These are phyloP conservation scores for Cladochytrium replicatum DNA, from an alignment of 192 early-diverging fungal species.

Conservation along the genomic window DNA sequence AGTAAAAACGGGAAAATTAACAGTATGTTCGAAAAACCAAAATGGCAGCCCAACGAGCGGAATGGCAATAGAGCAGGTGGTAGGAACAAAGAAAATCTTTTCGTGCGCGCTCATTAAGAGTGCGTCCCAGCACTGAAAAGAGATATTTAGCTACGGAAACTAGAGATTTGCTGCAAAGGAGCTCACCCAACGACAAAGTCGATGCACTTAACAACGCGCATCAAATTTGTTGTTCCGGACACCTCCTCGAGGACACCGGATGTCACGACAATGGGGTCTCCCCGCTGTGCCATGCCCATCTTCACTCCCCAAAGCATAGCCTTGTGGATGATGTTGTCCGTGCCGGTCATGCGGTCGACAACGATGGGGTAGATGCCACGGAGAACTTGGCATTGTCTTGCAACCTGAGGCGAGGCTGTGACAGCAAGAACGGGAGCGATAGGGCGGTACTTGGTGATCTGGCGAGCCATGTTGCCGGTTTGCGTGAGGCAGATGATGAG, in stretches of 20 bases:
- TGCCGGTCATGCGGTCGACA: conserved; percentile 37
- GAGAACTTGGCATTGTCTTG: conserved; percentile 38
- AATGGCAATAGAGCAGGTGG: no score
- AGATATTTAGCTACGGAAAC: no score
- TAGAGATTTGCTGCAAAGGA: no score
- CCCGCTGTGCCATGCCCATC: conserved; percentile 43
- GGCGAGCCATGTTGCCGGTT: conserved; percentile 61
- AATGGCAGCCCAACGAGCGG: no score
- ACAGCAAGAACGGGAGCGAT: conserved; percentile 67
- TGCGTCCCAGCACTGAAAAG: no score
- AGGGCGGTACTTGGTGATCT: conserved; percentile 78
- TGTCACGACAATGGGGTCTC: conserved; percentile 42
- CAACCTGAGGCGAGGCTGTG: conserved; percentile 30
- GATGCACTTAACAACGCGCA: conserved; percentile 39
- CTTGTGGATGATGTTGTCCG: conserved; percentile 41
- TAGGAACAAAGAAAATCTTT: no score
- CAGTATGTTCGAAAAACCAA: no score
- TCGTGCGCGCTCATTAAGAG: no score
- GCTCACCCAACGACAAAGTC: no score
- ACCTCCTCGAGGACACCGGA: conserved; percentile 30
- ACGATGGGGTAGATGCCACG: conserved; percentile 45
- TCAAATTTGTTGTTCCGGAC: conserved; percentile 37
- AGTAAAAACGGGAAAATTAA: no score
- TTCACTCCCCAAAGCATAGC: conserved; percentile 50
- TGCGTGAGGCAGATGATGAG: conserved; percentile 69